These are phyloP conservation scores for Ophiostoma sp. DNA, from an alignment of 2,329 filamentous ascomycete species.

Conservation along the genomic window DNA sequence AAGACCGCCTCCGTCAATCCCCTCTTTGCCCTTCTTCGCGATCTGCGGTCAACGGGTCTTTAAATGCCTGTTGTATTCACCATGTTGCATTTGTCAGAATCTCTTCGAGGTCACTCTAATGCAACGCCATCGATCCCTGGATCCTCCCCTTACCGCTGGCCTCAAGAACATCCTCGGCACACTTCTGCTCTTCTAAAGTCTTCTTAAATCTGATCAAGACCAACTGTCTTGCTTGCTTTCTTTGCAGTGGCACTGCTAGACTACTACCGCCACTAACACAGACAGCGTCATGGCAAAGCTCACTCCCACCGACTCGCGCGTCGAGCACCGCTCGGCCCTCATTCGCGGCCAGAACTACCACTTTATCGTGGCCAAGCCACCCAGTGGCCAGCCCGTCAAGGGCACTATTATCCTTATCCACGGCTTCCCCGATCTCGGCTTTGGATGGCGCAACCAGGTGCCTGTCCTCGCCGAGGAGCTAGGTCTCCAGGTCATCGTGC, in stretches of 20 bases:
- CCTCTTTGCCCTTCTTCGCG: no score
- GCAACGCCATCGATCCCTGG: not conserved
- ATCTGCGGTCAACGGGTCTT: no score
- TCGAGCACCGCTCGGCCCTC: constrained; percentile 57
- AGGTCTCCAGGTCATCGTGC: constrained; percentile 72
- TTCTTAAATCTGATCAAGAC: not conserved
- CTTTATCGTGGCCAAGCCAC: constrained; percentile 51
- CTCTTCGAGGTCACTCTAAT: not conserved
- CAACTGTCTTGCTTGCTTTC: not conserved
- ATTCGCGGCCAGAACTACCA: constrained; percentile 68
- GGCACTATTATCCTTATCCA: constrained; percentile 48
- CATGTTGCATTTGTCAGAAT: not conserved
- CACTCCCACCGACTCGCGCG: constrained; percentile 58
- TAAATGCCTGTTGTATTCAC: not conserved
- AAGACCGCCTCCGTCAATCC: not conserved
- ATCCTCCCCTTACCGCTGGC: not conserved
- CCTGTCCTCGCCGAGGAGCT: constrained; percentile 65
- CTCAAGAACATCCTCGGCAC: no score
- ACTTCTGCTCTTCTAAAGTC: no score
- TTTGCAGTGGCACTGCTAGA: not conserved
- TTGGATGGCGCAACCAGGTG: constrained; percentile 88
- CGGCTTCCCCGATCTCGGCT: constrained; percentile 76
- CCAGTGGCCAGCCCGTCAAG: constrained; percentile 36
- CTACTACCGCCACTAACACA: not conserved
- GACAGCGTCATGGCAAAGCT: constrained; percentile 53